Percentiles rank a stretch among this genome's conserved stretches.
Conservation (phyloP, 2,329 filamentous ascomycete species). For the Colletotrichum sp. region DNA sequence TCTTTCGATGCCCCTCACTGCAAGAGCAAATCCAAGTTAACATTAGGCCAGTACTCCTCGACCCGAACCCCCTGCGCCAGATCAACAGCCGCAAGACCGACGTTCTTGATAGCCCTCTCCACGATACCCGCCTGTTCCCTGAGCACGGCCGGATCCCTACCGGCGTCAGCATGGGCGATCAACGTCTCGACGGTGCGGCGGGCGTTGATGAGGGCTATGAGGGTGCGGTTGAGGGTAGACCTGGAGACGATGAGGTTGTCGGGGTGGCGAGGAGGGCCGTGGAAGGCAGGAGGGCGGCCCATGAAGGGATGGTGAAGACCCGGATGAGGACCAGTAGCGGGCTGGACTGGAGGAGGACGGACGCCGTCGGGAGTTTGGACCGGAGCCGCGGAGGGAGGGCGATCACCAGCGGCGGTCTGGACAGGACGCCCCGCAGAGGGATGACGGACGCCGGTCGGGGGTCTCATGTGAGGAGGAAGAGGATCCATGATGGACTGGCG, state of each 20-base stretch:
- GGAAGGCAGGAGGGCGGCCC: not conserved
- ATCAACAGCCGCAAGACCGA: not conserved
- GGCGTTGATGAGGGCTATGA: not conserved
- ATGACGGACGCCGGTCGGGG: not conserved
- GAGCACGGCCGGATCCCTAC: not conserved
- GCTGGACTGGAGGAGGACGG: rapidly evolving
- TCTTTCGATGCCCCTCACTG: no score
- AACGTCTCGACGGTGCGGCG: rapidly evolving
- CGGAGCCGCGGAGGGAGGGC: no score
- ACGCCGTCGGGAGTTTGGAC: no score
- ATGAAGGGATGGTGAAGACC: not conserved
- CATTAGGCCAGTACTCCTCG: not conserved
- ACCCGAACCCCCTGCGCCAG: not conserved
- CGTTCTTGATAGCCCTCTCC: not conserved
- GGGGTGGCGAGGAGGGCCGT: not conserved
- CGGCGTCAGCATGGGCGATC: rapidly evolving
- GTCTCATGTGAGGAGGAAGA: not conserved
- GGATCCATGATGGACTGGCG: no score
- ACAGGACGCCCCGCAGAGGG: not conserved
- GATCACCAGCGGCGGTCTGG: not conserved
- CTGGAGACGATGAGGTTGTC: not conserved
- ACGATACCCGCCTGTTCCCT: not conserved
- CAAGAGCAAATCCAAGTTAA: not conserved
- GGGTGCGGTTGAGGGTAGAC: not conserved
- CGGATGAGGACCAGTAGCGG: not conserved